Base-by-base conservation (phyloP, 129 eudicot species). In the Centaurea solstitialis region DNA sequence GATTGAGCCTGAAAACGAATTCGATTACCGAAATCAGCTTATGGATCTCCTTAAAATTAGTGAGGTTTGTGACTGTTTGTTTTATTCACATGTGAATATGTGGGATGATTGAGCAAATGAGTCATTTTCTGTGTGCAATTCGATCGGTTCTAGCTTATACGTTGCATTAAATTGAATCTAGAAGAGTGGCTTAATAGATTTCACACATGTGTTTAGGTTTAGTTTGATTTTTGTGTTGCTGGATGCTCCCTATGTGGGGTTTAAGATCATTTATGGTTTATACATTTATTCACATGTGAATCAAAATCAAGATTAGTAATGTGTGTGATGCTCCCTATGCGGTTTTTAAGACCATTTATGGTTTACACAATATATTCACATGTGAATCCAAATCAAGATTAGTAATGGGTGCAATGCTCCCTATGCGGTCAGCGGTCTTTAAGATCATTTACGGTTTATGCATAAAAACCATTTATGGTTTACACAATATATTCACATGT, bases 11-110 rank as follows among this genome's bases (percentile, higher is more conserved):
- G 80, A 85, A 72, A 85, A 86, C 73, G 74, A 88, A 0, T 70
- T 85, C 76, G 91, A 89, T 39, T 88, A 86, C 43, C 85, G 86
- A 62, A 86, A 75, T 82, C 87, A 85, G 83, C 87, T 92, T 22
- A 85, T 89, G 85, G 37, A 23, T 23, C 84, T 86, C 62, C 87
- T 90, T n/a, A 86, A 82, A 73, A 67, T 83, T n/a, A 83, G 78
- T 81, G 85, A 95, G 99, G 99, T 95, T 65, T 68, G 96, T 78
- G 21, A 33, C 62, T 33, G 30, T 41, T 73, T 77, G 23, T 40
- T 59, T 76, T 57, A 22, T 18, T 75, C 61, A 28, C 53, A 53
- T 47, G 53, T 12, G 22, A n/a, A 37, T 39, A 39, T 70, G 75
- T 35, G n/a, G 39, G 45, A 57, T 79, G 39, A 35, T 79, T 70